Conservation (phyloP, 768 basidiomycete genomes). For the Pleurotus platypus region DNA sequence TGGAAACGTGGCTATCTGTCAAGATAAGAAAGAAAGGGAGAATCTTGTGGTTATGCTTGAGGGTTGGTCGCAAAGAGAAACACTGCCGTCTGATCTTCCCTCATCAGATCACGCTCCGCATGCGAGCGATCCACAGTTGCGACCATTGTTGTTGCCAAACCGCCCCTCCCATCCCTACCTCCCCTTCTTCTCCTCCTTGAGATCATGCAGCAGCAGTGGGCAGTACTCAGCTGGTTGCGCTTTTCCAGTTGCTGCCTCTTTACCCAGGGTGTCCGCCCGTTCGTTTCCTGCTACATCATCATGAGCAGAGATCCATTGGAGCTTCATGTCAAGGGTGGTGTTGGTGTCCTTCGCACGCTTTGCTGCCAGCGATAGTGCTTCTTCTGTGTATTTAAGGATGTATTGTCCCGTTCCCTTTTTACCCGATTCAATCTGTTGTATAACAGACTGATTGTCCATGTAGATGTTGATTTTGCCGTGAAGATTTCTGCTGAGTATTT, state of each 20-base stretch:
- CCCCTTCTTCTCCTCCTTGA: neutral
- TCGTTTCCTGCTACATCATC: conserved; percentile 15
- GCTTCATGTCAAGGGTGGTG: conserved; percentile 2
- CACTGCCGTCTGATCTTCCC: too few species aligned
- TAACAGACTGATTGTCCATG: conserved; percentile 14
- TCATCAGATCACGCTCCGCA: too few species aligned
- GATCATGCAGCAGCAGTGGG: neutral
- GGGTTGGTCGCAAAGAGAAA: too few species aligned
- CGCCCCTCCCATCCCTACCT: neutral
- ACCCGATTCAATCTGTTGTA: neutral
- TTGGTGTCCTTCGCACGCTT: neutral
- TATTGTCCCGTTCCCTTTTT: conserved; percentile 3
- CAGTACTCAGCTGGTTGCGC: neutral
- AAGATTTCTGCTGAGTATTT: conserved; percentile 5
- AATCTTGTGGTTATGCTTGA: too few species aligned
- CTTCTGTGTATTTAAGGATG: neutral
- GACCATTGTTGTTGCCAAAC: too few species aligned
- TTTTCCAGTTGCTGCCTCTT: conserved; percentile 11
- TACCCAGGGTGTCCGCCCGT: conserved; percentile 20
- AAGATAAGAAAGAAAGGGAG: too few species aligned
- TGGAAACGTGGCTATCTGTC: too few species aligned
- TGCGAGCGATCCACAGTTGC: too few species aligned
- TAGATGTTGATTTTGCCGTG: conserved; percentile 8
- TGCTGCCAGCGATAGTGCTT: neutral
- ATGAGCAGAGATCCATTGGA: conserved; percentile 24